Percentiles rank a stretch among this genome's conserved stretches.
phyloP scores from a whole-genome alignment of 768 basidiomycete genomes.

The Leccinum fibrillosum region DNA sequence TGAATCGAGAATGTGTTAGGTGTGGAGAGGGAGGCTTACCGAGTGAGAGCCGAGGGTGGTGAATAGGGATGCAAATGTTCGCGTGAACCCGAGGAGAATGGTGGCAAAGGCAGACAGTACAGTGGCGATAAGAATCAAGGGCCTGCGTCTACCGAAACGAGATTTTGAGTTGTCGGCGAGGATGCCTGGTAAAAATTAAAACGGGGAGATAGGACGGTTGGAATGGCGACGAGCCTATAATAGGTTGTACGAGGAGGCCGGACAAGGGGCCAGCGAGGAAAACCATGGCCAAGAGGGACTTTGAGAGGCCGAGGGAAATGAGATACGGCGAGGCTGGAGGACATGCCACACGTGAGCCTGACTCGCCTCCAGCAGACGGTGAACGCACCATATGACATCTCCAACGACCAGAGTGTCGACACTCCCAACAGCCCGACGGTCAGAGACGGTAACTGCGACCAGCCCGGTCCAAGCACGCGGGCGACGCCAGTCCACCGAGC shows the following conservation, averaged over 20 bases:
- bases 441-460: conserved; percentile 63
- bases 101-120: conserved; percentile 65
- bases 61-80: conserved; percentile 56
- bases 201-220: background rate
- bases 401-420: conserved; percentile 89
- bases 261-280: conserved; percentile 91
- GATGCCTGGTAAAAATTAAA: conserved; percentile 36
- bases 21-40: conserved; percentile 23
- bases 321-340: conserved; percentile 78
- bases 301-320: conserved; percentile 81
- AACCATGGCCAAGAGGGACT: conserved; percentile 84
- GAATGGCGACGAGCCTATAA: conserved; percentile 56
- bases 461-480: conserved; percentile 61
- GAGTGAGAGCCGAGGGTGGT: conserved; percentile 31
- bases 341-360: background rate
- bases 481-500: conserved; percentile 38
- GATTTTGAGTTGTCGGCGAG: conserved; percentile 85
- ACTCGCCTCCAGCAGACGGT: background rate
- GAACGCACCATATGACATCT: conserved; percentile 79
- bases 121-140: conserved; percentile 78
- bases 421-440: conserved; percentile 82
- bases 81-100: conserved; percentile 81
- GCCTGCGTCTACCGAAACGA: conserved; percentile 78
- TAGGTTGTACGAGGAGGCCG: conserved; percentile 86
- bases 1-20: background rate